Base-by-base conservation (phyloP, 805 yeast genomes). In the Priceomyces melissophilus region DNA sequence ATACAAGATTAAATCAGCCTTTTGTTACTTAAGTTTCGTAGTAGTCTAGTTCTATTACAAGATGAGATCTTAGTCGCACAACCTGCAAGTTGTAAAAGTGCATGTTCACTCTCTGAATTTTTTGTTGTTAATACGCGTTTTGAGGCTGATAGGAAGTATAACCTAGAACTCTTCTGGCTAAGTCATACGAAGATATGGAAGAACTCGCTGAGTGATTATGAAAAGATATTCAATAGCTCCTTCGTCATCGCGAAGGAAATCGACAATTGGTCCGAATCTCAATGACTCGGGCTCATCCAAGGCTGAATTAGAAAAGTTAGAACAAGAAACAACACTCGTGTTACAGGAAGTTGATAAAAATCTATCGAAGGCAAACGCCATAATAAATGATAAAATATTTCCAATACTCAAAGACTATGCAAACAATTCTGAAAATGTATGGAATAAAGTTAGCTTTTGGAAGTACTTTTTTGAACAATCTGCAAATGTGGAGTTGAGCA, bases 341-440 rank as follows among this genome's bases (percentile, higher is more conserved):
- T 63, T 89, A 36, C 96, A 87, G 58, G 82, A 81, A 36, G 85
- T 89, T 16, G 96, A 88, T 62, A 74, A 79, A 36, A 83, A 87
- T 53, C 71, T 88, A 37, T 75, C 84, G 10, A 69, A 74, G 33
- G 79, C 90, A 14, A 87, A 84, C 56, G 73, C 79, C 35, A 73
- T 82, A 27, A 78, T 89, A 17, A 79, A 80, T 36, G 84, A 83
- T 45, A 73, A 74, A 32, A 72, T 88, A 25, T 69, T 86, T 26
- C 96, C 96, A 2, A 69, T 78, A 10, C 73, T 88, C 15, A 74
- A 78, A 46, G 67, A 71, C 34, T 87, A 85, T 53, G 77, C 83
- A 13, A 53, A 56, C 10, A 75, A 76, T 31, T 78, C 87, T 10
- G 75, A 70, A 32, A 69, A 75, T 26, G 78, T 86, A 3, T 81